Percentiles rank a stretch among this genome's conserved stretches.
phyloP scores from a whole-genome alignment of 1,139 yeast genomes.

The Suhomyces ambrosiae region DNA sequence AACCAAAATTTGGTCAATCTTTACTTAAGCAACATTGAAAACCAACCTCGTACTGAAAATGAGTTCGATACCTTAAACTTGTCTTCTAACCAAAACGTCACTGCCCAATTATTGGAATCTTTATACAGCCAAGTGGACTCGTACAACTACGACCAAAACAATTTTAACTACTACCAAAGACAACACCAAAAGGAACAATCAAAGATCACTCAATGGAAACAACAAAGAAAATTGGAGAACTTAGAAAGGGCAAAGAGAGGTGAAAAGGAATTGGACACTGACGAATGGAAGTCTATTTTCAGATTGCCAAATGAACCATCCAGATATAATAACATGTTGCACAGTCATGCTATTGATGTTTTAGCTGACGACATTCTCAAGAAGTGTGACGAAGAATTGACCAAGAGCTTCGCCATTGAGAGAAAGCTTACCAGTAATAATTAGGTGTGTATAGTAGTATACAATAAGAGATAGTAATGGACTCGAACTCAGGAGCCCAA shows the following conservation, averaged over 20 bases:
- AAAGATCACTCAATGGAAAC: constrained; percentile 72
- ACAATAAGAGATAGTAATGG: constrained; percentile 2
- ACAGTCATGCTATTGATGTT: constrained; percentile 69
- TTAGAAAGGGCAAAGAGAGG: constrained; percentile 59
- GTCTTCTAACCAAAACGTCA: constrained; percentile 47
- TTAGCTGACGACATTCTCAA: constrained; percentile 67
- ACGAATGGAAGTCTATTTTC: constrained; percentile 69
- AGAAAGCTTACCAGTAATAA: constrained; percentile 39
- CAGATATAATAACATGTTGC: constrained; percentile 70
- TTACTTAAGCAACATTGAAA: constrained; percentile 42
- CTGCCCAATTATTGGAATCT: constrained; percentile 60
- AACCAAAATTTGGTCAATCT: constrained; percentile 52
- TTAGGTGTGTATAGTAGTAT: constrained; percentile 10
- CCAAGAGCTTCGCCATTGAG: constrained; percentile 61
- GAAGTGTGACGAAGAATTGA: constrained; percentile 63
- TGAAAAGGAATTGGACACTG: constrained; percentile 56
- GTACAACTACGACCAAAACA: constrained; percentile 78
- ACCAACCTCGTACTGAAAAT: constrained; percentile 21
- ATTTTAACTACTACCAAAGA: constrained; percentile 83
- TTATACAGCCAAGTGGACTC: constrained; percentile 77
- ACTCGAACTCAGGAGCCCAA: no score
- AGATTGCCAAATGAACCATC: constrained; percentile 77
- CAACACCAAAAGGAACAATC: constrained; percentile 70
- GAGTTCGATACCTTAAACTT: constrained; percentile 47
- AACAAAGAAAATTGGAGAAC: constrained; percentile 69